Base-by-base conservation (phyloP, 2,329 filamentous ascomycete species). In the Ophidiomyces ophidiicola region DNA sequence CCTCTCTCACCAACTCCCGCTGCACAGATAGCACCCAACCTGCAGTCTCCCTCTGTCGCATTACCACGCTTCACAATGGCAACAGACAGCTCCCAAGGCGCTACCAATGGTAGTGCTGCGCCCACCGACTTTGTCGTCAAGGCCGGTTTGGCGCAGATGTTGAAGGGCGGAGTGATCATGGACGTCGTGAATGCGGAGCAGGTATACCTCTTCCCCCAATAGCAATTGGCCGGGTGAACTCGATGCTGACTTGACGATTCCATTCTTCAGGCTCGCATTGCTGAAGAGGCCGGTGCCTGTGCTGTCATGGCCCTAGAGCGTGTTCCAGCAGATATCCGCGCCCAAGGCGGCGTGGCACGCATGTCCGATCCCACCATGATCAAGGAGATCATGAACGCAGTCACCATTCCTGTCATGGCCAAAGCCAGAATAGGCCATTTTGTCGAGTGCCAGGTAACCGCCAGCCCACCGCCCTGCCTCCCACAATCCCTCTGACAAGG, bases 141-240 rank as follows among this genome's bases (percentile, higher is more conserved):
- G 74, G 82, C 85, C 39, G 90, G 88, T 44, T 71, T 98, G 48
- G 90, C 90, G 17, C 82, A 93, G 64, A 98, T 98, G 90, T 71
- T 96, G 65, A 94, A 96, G 72, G 90, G 90, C 59, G 90, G 90
- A 55, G 90, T 98, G 49, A 98, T 98, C 66, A 98, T 98, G 90
- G 90, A 98, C 64, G 90, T 96, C 43, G 85, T 92, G 47, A 84
- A 88, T 61, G 83, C 86, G 18, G 82, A 84, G 57, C 87, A 83
- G 68, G 77, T 77, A 59, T 41, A 36, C 42, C 29, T 37, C 11
- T 31, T 12, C 23, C 2, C 6, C n/a, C 26, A n/a, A 18, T 5
- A 6, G n/a, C n/a, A n/a, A n/a, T n/a, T n/a, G n/a, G n/a, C n/a
- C n/a, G n/a, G n/a, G n/a, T n/a, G n/a, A n/a, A n/a, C 12, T 4